Evolutionary conservation across 164 flowering plant species (phyloP).

Genomic region (Nymphaea colorata): DNA sequence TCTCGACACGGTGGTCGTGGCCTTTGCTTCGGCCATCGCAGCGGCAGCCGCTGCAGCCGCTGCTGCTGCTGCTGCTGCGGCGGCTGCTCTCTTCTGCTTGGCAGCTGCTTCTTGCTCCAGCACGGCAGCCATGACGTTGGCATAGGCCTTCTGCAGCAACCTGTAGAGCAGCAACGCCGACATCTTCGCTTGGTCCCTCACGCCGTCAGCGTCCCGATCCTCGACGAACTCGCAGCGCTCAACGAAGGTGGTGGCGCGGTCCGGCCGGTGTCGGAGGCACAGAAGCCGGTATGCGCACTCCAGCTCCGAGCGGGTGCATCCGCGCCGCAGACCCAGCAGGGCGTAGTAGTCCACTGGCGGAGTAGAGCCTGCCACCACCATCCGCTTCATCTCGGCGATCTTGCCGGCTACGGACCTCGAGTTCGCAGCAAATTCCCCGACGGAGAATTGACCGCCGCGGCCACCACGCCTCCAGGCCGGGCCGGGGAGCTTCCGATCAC

Average conservation of each 20-base stretch:
- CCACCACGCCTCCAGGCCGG: conserved; percentile 67
- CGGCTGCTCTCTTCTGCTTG: conserved; percentile 45
- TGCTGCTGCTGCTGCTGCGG: conserved; percentile 19
- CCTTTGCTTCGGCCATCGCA: conserved; percentile 6
- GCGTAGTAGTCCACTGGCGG: conserved; percentile 72
- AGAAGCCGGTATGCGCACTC: conserved; percentile 75
- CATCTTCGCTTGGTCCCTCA: conserved; percentile 67
- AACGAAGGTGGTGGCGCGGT: conserved; percentile 42
- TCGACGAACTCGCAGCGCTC: conserved; percentile 75
- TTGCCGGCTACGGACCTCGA: conserved; percentile 39
- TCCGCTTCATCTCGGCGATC: conserved; percentile 53
- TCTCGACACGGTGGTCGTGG: conserved; percentile 7
- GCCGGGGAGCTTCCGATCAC: conserved; percentile 74
- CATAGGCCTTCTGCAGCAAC: conserved; percentile 73
- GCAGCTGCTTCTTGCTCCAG: conserved; percentile 71
- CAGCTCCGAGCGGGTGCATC: conserved; percentile 79
- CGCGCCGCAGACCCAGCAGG: conserved; percentile 70
- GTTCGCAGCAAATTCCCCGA: conserved; percentile 62
- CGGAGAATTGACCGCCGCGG: conserved; percentile 23
- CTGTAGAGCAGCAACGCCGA: conserved; percentile 70
- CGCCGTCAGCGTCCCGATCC: conserved; percentile 55
- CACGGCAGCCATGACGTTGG: conserved; percentile 41
- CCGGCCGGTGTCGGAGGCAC: conserved; percentile 65
- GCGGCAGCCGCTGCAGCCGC: conserved; percentile 13
- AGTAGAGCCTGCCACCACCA: conserved; percentile 55